Conservation (phyloP, 306 rosid species). For the Sindora glabra region DNA sequence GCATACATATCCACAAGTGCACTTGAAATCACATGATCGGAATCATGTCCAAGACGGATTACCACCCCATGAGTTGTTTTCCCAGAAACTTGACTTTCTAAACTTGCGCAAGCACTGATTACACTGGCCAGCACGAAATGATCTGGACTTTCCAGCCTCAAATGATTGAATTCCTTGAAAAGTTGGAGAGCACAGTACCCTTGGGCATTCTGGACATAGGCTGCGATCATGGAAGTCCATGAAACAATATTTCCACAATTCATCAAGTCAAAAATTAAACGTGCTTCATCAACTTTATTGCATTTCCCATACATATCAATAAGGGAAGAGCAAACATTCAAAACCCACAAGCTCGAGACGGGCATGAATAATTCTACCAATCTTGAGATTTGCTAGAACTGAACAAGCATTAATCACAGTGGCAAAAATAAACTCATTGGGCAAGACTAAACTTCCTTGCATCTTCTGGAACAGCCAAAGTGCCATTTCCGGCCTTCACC, state of each 20-base stretch:
- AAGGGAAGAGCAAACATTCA: conserved; percentile 53
- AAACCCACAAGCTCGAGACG: conserved; percentile 41
- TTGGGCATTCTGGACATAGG: conserved; percentile 65
- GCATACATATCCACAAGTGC: conserved; percentile 91
- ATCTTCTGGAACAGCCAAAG: conserved; percentile 40
- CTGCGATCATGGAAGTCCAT: conserved; percentile 82
- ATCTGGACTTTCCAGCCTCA: conserved; percentile 35
- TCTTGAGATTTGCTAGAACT: conserved; percentile 33
- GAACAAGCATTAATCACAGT: conserved; percentile 71
- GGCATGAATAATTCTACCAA: conserved; percentile 51
- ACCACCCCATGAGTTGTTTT: conserved; percentile 58
- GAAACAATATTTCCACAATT: conserved; percentile 53
- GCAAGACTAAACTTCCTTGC: conserved; percentile 33
- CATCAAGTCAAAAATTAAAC: conserved; percentile 54
- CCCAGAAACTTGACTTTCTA: conserved; percentile 58
- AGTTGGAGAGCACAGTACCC: conserved; percentile 47
- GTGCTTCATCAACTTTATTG: conserved; percentile 46
- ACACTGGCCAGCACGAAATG: conserved; percentile 71
- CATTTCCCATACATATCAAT: conserved; percentile 84
- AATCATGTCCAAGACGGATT: conserved; percentile 44
- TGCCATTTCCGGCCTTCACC: conserved; percentile 26
- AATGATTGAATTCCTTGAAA: conserved; percentile 41
- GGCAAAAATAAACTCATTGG: conserved; percentile 65
- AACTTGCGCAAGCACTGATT: conserved; percentile 65
- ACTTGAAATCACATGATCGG: conserved; percentile 53